These are phyloP conservation scores for Geranium incanum DNA, from an alignment of 441 rosid genomes.

Conservation along the genomic window DNA sequence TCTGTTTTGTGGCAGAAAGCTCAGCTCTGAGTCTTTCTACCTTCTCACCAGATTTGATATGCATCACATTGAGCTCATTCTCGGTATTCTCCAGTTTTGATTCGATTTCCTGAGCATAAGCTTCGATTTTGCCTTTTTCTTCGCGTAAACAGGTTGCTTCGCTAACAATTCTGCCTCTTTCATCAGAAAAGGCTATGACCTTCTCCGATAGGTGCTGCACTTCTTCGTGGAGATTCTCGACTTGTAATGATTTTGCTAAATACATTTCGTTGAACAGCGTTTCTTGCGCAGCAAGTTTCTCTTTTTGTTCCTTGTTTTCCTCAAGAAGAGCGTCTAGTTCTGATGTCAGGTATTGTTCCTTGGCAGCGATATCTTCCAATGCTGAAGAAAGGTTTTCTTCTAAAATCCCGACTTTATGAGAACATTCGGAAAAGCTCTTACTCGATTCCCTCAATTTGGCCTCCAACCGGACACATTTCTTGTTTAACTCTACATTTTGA, in stretches of 20 bases:
- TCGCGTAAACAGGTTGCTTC: conserved; percentile 24
- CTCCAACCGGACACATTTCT: conserved; percentile 30
- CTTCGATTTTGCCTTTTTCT: conserved; percentile 31
- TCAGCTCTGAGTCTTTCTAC: conserved; percentile 31
- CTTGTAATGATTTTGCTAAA: conserved; percentile 31
- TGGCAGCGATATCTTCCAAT: conserved; percentile 48
- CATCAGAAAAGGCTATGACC: conserved; percentile 22
- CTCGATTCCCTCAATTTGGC: conserved; percentile 24
- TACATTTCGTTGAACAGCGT: conserved; percentile 30
- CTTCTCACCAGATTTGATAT: conserved; percentile 24
- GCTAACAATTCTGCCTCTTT: conserved; percentile 33
- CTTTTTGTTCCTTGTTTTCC: conserved; percentile 35
- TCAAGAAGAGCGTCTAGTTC: conserved; percentile 31
- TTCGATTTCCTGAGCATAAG: conserved; percentile 34
- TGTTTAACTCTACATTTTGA: conserved; percentile 34
- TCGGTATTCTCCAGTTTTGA: conserved; percentile 34
- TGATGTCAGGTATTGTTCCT: conserved; percentile 38
- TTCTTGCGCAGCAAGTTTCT: conserved; percentile 31
- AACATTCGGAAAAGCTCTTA: conserved; percentile 26
- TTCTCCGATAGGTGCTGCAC: conserved; percentile 24
- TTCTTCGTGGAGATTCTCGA: conserved; percentile 33
- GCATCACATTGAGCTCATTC: conserved; percentile 23
- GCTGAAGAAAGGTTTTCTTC: conserved; percentile 36
- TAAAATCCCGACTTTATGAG: conserved; percentile 27
- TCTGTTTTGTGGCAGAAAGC: conserved; percentile 31